A percentile compares a stretch with the other conserved stretches of the same genome.
These are phyloP conservation scores for Coemansia sp. DNA, from an alignment of 192 early-diverging fungal genomes.

Conservation along the genomic window DNA sequence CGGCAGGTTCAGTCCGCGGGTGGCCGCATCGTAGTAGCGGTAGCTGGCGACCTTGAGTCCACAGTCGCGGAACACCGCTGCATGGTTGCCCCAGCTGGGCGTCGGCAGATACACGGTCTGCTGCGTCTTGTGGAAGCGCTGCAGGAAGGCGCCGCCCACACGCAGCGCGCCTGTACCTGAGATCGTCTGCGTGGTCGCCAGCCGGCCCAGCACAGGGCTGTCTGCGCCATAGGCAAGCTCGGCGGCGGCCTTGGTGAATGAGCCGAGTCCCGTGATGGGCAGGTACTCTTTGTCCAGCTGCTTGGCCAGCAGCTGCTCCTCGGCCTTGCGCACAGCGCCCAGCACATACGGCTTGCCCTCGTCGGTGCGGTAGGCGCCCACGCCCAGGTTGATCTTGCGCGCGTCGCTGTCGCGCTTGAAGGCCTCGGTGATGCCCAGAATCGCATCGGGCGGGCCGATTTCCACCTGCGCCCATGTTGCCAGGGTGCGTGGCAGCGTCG, in stretches of 20 bases:
- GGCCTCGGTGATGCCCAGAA: constrained; percentile 88
- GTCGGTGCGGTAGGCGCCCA: constrained; percentile 97
- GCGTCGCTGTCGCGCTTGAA: constrained; percentile 89
- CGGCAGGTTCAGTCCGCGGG: constrained; percentile 89
- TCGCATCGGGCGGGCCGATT: constrained; percentile 74
- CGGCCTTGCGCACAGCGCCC: constrained; percentile 86
- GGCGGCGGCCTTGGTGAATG: constrained; percentile 80
- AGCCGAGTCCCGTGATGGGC: constrained; percentile 86
- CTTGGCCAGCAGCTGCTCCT: constrained; percentile 66
- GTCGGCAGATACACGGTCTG: constrained; percentile 91
- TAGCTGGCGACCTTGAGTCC: constrained; percentile 86
- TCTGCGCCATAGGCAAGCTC: constrained; percentile 83
- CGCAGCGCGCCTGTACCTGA: constrained; percentile 97
- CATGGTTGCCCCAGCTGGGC: constrained; percentile 99
- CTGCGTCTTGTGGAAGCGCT: constrained; percentile 71
- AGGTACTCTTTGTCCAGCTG: constrained; percentile 94
- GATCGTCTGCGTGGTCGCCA: constrained; percentile 91
- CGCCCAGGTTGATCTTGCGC: constrained; percentile 97
- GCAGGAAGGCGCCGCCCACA: constrained; percentile 87
- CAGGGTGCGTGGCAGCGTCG: constrained; percentile 9
- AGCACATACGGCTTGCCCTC: constrained; percentile 91
- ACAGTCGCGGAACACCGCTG: constrained; percentile 86
- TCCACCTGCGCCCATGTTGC: constrained; percentile 37
- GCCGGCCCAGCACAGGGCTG: constrained; percentile 64
- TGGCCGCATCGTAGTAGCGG: constrained; percentile 92